Conservation (phyloP, 164 flowering plant genomes). For the Cinnamomum chago region DNA sequence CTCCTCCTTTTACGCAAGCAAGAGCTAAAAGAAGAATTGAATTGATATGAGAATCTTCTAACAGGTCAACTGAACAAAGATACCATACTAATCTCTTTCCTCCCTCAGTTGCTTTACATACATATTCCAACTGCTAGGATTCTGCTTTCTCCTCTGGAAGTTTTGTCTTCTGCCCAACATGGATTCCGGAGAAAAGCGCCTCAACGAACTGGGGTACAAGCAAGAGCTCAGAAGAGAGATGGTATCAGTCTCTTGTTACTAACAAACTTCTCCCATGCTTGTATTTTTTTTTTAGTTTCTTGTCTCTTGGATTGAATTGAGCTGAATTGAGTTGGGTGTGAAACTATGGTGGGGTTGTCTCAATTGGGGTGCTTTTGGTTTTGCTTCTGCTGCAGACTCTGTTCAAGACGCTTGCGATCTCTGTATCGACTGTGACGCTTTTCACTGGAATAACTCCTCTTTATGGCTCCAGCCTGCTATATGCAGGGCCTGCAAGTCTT, state of each 20-base stretch:
- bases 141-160: not conserved
- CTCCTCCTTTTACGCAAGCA: not conserved
- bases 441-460: slow-evolving; percentile 70
- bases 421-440: slow-evolving; percentile 58
- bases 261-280: not conserved
- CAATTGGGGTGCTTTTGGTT: not conserved
- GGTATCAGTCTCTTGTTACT: slow-evolving; percentile 24
- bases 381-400: slow-evolving; percentile 32
- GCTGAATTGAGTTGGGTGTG: not conserved
- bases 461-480: slow-evolving; percentile 56
- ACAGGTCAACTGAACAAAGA: not conserved
- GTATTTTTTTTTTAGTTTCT: not conserved
- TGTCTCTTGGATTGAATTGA: not conserved
- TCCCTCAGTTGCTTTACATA: not conserved
- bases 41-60: not conserved
- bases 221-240: slow-evolving; percentile 74
- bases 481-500: slow-evolving; percentile 69
- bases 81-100: not conserved
- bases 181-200: slow-evolving; percentile 72
- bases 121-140: not conserved
- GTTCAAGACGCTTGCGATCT: slow-evolving; percentile 63
- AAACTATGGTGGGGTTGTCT: no score
- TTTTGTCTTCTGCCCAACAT: slow-evolving; percentile 13
- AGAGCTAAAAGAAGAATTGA: no score
- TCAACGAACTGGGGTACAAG: slow-evolving; percentile 74